Evolutionary conservation across 176 grass and related monocot species (phyloP).

Genomic region (Carex scoparia): DNA sequence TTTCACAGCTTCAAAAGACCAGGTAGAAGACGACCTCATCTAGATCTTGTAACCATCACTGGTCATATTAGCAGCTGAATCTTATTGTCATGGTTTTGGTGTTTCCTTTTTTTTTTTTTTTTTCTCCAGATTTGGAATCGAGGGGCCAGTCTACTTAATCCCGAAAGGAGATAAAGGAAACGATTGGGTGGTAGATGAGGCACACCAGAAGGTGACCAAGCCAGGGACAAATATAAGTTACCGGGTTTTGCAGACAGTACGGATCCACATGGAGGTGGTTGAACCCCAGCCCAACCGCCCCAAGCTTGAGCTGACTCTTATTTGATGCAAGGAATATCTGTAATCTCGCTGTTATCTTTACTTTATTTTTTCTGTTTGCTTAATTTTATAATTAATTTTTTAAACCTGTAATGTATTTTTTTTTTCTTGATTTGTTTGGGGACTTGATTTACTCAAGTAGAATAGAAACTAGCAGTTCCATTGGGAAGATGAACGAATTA

Average conservation of each 20-base stretch:
- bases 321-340: slow-evolving; percentile 28
- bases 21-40: neutral
- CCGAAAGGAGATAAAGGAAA: slow-evolving; percentile 67
- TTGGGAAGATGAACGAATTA: neutral
- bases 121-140: slow-evolving; percentile 66
- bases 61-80: neutral
- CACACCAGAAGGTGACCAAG: slow-evolving; percentile 78
- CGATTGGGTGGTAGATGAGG: slow-evolving; percentile 92
- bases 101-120: neutral
- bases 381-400: neutral
- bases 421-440: neutral
- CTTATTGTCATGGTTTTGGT: neutral
- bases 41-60: neutral
- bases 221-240: slow-evolving; percentile 51
- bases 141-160: slow-evolving; percentile 81
- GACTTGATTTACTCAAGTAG: neutral
- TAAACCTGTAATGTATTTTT: neutral
- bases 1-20: neutral
- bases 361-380: neutral
- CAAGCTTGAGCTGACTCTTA: slow-evolving; percentile 85
- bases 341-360: neutral
- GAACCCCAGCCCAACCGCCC: slow-evolving; percentile 96
- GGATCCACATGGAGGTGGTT: slow-evolving; percentile 93
- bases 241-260: slow-evolving; percentile 63
- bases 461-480: neutral